phyloP scores from a whole-genome alignment of 2,329 filamentous ascomycete genomes.

The Neofusicoccum umdonicola region DNA sequence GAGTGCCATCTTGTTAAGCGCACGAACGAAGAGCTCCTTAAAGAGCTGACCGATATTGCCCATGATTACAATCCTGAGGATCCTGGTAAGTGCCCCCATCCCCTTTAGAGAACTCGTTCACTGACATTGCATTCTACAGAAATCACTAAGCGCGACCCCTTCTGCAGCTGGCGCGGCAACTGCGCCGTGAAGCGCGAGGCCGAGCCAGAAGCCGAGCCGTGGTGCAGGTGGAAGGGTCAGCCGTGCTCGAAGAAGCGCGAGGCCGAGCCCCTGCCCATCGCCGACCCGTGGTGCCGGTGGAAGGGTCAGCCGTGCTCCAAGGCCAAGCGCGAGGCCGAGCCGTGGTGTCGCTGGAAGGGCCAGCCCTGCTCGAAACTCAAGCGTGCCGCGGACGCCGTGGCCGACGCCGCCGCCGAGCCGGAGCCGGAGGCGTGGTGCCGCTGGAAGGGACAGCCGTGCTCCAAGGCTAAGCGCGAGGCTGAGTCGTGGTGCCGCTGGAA shows the following conservation, averaged over 20 bases:
- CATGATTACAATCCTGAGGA: neutral
- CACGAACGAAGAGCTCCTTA: neutral
- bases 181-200: conserved; percentile 22
- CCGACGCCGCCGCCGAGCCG: conserved; percentile 33
- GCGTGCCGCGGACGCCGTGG: conserved; percentile 41
- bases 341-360: conserved; percentile 35
- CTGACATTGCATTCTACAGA: neutral
- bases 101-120: neutral
- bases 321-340: conserved; percentile 33
- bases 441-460: conserved; percentile 27
- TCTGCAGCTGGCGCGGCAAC: conserved; percentile 20
- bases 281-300: conserved; percentile 23
- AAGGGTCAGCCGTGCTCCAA: conserved; percentile 28
- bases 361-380: conserved; percentile 46
- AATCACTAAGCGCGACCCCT: conserved; percentile 16
- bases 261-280: conserved; percentile 38
- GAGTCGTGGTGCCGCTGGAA: conserved; percentile 31
- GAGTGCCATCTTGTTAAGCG: conserved; percentile 16
- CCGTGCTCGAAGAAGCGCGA: conserved; percentile 48
- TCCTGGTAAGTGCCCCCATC: neutral
- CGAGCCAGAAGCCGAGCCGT: conserved; percentile 32
- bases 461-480: conserved; percentile 33
- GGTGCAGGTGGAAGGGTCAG: conserved; percentile 38
- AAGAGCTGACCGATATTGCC: neutral
- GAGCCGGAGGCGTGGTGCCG: conserved; percentile 20